Evolutionary conservation across 352 stramenopile species (phyloP).

Genomic region (Ophiocytium majus): DNA sequence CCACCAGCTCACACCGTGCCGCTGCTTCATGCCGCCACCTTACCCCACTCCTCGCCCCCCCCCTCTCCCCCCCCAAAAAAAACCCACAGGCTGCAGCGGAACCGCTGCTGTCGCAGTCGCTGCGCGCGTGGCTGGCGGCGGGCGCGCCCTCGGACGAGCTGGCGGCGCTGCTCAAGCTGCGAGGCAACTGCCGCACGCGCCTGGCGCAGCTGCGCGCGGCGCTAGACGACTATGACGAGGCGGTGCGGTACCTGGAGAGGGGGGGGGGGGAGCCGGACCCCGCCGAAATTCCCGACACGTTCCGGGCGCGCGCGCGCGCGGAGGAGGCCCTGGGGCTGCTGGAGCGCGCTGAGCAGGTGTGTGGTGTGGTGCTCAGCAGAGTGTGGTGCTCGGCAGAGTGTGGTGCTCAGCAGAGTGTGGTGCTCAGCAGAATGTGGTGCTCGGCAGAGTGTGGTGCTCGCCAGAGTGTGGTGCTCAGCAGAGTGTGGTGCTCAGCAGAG

Average conservation of each 20-base stretch:
- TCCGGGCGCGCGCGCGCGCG: neutral
- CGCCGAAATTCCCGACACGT: conserved; percentile 1
- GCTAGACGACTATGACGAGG: neutral
- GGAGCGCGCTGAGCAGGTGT: conserved; percentile 6
- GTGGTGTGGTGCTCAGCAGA: too few relatives aligned
- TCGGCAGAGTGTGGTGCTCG: too few relatives aligned
- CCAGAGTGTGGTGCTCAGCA: too few relatives aligned
- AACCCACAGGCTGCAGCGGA: neutral
- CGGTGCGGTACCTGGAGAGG: neutral
- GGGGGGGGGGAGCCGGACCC: neutral
- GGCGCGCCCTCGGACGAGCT: neutral
- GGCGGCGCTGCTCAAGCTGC: neutral
- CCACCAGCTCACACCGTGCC: too few relatives aligned
- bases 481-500: too few relatives aligned
- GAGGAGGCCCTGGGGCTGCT: conserved; percentile 1
- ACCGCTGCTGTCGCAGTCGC: neutral
- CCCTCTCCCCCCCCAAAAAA: neutral
- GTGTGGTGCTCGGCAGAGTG: too few relatives aligned
- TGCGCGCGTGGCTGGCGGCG: neutral
- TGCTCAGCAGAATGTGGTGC: too few relatives aligned
- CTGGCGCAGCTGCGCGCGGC: neutral
- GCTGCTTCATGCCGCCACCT: too few relatives aligned
- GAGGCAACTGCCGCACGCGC: neutral
- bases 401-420: too few relatives aligned
- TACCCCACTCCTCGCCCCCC: too few relatives aligned